Evolutionary conservation across 306 rosid species (phyloP), one percentile per base, ranked within the genome.

Genomic region (Rosa rugosa): DNA sequence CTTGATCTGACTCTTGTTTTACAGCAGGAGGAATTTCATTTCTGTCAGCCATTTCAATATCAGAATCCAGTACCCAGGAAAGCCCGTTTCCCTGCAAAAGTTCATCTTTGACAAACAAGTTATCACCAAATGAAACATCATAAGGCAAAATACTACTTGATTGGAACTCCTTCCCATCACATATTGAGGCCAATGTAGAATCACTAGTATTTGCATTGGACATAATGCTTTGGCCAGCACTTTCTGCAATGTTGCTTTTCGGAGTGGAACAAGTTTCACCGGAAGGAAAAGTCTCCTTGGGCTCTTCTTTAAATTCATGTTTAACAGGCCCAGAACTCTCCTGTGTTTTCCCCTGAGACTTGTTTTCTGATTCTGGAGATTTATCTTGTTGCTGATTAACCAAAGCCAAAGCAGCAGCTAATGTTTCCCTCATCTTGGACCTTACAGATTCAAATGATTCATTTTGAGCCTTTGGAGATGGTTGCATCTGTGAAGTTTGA

Each of bases 11-110:
- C 83, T 83, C 85, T 74, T 82, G 86, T 77, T 83, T 87, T 65
- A 82, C 81, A 74, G 41, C 76, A 64, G 83, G 75, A 72, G 76
- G 91, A 69, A 71, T 53, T 80, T 83, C 94, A 71, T 46, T 84
- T 75, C 75, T 81, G 41, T 66, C 90, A 38, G 68, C 81, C 80
- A 89, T 41, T 44, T 79, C 83, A 73, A 90, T 69, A 73, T 89
- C 97, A 64, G 96, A 78, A 49, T 90, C 95, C 85, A 96, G 47
- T 66, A 90, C 97, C 99, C 99, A 96, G 40, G 99, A 87, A 56
- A 96, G 99, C 84, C 97, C 97, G 82, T 96, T 96, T 73, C 96
- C 99, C 80, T 93, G 98, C 85, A 96, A 81, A 83, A 96, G 91
- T 41, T 91, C 99, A 72, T 96, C 99, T 90, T 93, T 93, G 45